A percentile compares a stretch with the other conserved stretches of the same genome.
Conservation (phyloP, 73 alveolate species). For the Breviolum minutum region DNA sequence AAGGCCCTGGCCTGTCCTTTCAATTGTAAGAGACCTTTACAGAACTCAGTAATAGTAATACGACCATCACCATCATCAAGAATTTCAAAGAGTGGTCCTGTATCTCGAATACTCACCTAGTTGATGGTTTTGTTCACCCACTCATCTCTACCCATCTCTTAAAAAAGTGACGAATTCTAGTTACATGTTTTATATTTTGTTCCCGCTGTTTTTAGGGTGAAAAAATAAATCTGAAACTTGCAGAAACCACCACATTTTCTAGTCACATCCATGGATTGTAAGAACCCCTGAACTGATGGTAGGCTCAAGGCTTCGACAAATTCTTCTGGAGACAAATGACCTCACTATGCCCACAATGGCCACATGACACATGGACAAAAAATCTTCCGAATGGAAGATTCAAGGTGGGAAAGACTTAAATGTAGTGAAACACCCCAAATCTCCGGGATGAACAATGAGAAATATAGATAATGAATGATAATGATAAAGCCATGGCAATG, state of each 20-base stretch:
- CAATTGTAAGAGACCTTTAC: conserved; percentile 68
- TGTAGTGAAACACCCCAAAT: too few relatives aligned
- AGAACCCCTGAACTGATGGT: conserved; percentile 57
- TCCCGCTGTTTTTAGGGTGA: background rate
- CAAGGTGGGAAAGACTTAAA: too few relatives aligned
- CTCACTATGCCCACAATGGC: too few relatives aligned
- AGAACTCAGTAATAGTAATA: conserved; percentile 47
- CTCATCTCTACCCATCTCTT: background rate
- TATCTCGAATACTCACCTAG: conserved; percentile 4
- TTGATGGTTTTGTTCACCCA: background rate
- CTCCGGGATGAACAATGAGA: too few relatives aligned
- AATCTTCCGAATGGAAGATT: too few relatives aligned
- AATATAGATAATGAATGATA: too few relatives aligned
- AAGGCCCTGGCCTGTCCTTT: conserved; percentile 72
- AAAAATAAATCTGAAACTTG: too few relatives aligned
- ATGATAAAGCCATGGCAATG: too few relatives aligned
- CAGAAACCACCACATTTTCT: background rate
- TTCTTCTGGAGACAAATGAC: background rate
- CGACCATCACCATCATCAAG: conserved; percentile 77
- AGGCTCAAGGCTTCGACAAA: conserved; percentile 51
- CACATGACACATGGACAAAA: too few relatives aligned
- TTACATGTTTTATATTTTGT: background rate
- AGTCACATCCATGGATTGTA: conserved; percentile 51
- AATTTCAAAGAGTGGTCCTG: conserved; percentile 55
- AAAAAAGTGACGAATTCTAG: background rate